Base-by-base conservation (phyloP, 169 alveolate species). In the Theileria parva region DNA sequence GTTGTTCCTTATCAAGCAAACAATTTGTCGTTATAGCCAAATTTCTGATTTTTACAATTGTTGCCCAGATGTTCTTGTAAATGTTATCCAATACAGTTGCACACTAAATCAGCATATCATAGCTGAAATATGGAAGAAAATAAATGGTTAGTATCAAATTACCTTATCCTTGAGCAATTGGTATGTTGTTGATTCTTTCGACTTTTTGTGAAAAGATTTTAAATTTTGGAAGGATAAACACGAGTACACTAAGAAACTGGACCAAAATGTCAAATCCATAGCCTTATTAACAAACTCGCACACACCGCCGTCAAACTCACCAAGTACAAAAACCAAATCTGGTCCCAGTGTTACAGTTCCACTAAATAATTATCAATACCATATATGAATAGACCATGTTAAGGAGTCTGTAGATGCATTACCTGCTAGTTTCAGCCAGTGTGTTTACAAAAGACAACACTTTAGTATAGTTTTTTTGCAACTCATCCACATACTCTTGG, bases 131-230 rank as follows among this genome's bases (percentile, higher is more conserved):
- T 59, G 7, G 2, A 59, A 11, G 11, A 5, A 59, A 12, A 25
- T 59, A 28, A 11, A 3, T 59, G 7, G 37, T 59, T 59, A 1
- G 30, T 30, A 32, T 0, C 15, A 15, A 37, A 27, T 27, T 32
- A 81, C 88, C 83, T 73, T 83, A 9, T 83, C 89, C 25, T 77
- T 71, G n/a, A 83, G 73, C 48, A 70, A 28, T 25, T 81, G 69
- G 44, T 83, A 77, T 21, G 75, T 53, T 27, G 77, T 76, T 23
- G 76, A 81, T 30, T 72, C 65, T 17, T 34, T 68, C 3, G 86
- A 21, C 48, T 72, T 65, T 66, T 76, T 83, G 32, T 83, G 89
- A 69, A 76, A 83, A 25, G 77, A 21, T 61, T 74, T 83, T 37
- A 83, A 37, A 17, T 79, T 67, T 37, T 83, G 89, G n/a, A 83